A percentile compares a stretch with the other conserved stretches of the same genome.
Evolutionary conservation across 2,329 filamentous ascomycete genomes (phyloP).

Genomic region (Pseudopithomyces maydicus): DNA sequence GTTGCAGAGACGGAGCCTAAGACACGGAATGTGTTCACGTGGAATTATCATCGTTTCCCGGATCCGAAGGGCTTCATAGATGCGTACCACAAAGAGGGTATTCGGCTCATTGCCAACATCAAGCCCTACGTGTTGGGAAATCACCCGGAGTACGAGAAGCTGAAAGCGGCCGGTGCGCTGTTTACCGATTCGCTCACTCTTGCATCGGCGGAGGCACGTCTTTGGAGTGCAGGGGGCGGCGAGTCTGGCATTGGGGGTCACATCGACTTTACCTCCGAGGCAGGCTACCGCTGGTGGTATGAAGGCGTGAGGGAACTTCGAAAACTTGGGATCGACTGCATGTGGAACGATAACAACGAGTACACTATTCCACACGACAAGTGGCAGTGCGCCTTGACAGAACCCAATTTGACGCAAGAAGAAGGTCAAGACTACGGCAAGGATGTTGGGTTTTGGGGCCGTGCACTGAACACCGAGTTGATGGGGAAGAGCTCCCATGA

Average conservation of each 20-base stretch:
- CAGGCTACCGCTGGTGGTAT: constrained; percentile 74
- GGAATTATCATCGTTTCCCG: constrained; percentile 73
- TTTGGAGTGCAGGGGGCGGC: constrained; percentile 75
- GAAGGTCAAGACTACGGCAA: constrained; percentile 48
- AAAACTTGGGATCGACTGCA: constrained; percentile 69
- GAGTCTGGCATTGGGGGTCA: constrained; percentile 73
- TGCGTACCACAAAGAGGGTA: constrained; percentile 66
- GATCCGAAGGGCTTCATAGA: constrained; percentile 68
- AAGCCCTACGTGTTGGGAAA: constrained; percentile 73
- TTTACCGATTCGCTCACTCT: constrained; percentile 62
- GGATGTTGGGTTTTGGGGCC: constrained; percentile 70
- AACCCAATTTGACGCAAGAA: constrained; percentile 31
- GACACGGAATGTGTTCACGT: constrained; percentile 72
- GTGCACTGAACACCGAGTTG: constrained; percentile 71
- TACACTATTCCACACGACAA: constrained; percentile 70
- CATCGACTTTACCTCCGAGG: constrained; percentile 72
- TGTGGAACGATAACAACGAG: constrained; percentile 83
- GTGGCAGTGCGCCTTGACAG: constrained; percentile 66
- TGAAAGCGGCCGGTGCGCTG: constrained; percentile 64
- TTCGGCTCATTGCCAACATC: constrained; percentile 72
- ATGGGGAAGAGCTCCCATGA: constrained; percentile 74
- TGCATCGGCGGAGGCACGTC: constrained; percentile 61
- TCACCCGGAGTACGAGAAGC: constrained; percentile 68
- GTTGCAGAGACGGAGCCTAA: constrained; percentile 70
- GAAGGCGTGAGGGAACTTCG: constrained; percentile 68